Evolutionary conservation across 1,284 basidiomycete genomes (phyloP).

Genomic region (Trametes polyzona): DNA sequence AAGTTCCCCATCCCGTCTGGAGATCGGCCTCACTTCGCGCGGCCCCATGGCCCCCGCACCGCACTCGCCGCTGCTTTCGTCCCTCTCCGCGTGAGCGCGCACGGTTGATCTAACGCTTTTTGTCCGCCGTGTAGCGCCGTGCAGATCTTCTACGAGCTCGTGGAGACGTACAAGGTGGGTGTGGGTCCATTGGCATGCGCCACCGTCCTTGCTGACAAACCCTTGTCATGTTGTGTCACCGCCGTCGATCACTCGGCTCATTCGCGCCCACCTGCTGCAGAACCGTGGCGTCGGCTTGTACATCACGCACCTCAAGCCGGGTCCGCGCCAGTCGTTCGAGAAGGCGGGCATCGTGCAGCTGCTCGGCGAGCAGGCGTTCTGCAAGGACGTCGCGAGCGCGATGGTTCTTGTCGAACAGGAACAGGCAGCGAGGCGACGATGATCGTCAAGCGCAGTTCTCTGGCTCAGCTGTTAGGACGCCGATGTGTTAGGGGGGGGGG

Average conservation of each 20-base stretch:
- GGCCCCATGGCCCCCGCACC: not conserved
- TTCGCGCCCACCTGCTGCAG: constrained; percentile 40
- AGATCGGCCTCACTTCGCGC: not conserved
- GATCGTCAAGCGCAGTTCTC: not conserved
- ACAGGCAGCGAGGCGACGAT: constrained; percentile 25
- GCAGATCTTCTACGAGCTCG: constrained; percentile 84
- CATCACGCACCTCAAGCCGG: constrained; percentile 75
- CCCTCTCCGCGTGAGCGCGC: not conserved
- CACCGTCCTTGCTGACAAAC: constrained; percentile 4
- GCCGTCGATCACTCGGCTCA: not conserved
- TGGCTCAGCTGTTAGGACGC: too few relatives aligned
- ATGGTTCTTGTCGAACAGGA: constrained; percentile 47
- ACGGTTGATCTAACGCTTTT: not conserved
- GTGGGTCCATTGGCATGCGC: not conserved
- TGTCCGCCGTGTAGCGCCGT: constrained; percentile 58
- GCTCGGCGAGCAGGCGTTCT: constrained; percentile 73
- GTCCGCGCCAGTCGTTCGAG: constrained; percentile 62
- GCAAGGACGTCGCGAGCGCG: constrained; percentile 70
- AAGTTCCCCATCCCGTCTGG: constrained; percentile 39
- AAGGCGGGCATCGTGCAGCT: constrained; percentile 69
- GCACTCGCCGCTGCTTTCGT: not conserved
- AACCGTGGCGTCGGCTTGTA: constrained; percentile 74
- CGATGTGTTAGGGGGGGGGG: not conserved
- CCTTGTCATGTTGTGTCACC: not conserved
- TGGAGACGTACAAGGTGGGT: constrained; percentile 73